These are phyloP conservation scores for Phyllosticta citriasiana DNA, from an alignment of 2,329 filamentous ascomycete genomes.

Conservation along the genomic window DNA sequence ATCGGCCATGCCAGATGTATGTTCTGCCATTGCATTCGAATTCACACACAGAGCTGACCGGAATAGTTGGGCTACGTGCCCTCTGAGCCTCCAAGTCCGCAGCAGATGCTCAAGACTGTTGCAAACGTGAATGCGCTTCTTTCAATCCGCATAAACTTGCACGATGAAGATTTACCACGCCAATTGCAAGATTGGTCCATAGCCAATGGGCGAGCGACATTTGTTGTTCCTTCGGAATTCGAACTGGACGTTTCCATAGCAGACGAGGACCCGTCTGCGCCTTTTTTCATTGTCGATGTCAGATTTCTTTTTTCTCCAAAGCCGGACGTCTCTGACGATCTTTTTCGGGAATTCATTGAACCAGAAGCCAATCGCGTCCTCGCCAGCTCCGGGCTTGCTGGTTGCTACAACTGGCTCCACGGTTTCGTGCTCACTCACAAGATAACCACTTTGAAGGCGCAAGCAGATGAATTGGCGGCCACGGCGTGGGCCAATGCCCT, in stretches of 20 bases:
- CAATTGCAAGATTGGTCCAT: slow-evolving; percentile 71
- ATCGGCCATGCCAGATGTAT: slow-evolving; percentile 68
- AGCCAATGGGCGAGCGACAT: slow-evolving; percentile 79
- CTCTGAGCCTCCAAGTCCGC: slow-evolving; percentile 57
- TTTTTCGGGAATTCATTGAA: slow-evolving; percentile 58
- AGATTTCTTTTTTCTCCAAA: slow-evolving; percentile 70
- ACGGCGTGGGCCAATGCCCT: slow-evolving; percentile 70
- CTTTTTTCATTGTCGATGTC: slow-evolving; percentile 92
- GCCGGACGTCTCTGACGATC: slow-evolving; percentile 48
- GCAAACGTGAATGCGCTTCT: slow-evolving; percentile 76
- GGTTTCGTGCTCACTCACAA: slow-evolving; percentile 85
- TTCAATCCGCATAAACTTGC: slow-evolving; percentile 70
- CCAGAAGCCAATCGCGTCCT: slow-evolving; percentile 62
- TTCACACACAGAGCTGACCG: slow-evolving; percentile 4
- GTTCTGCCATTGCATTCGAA: slow-evolving; percentile 20
- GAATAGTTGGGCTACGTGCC: slow-evolving; percentile 64
- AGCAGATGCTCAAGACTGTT: slow-evolving; percentile 64
- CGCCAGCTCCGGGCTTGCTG: slow-evolving; percentile 55
- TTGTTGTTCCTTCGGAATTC: slow-evolving; percentile 73
- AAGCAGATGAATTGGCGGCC: slow-evolving; percentile 60
- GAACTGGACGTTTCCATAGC: slow-evolving; percentile 88
- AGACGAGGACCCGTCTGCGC: slow-evolving; percentile 69
- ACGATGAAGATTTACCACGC: slow-evolving; percentile 66
- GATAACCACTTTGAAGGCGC: slow-evolving; percentile 68
- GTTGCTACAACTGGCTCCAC: slow-evolving; percentile 80